A percentile compares a stretch with the other conserved stretches of the same genome.
Evolutionary conservation across 441 rosid genomes (phyloP).

Genomic region (Monsonia emarginata): DNA sequence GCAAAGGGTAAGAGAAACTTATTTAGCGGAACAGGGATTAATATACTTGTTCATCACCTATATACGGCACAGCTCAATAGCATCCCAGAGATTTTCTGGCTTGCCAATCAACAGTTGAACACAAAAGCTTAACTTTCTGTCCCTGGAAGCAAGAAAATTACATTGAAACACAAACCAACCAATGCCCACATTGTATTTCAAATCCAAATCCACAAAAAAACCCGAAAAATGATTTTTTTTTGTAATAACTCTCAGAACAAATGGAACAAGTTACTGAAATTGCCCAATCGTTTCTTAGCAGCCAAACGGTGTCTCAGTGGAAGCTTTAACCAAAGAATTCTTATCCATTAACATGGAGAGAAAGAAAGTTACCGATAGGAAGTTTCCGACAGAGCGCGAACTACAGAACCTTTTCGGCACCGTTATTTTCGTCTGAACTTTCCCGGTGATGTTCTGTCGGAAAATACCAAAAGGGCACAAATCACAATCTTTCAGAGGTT

Average conservation of each 20-base stretch:
- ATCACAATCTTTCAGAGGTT: no score
- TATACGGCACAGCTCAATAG: background rate
- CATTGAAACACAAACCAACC: background rate
- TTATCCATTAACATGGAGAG: background rate
- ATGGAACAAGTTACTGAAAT: background rate
- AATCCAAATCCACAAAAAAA: background rate
- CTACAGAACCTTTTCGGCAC: no score
- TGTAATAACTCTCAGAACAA: background rate
- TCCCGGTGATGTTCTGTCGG: background rate
- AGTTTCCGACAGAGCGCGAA: background rate
- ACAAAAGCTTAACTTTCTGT: background rate
- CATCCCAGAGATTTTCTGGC: background rate
- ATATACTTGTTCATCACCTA: constrained; percentile 2
- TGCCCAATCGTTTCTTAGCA: constrained; percentile 1
- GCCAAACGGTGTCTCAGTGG: constrained; percentile 5
- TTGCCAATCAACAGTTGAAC: no score
- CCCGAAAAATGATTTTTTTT: background rate
- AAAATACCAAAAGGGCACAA: no score
- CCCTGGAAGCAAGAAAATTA: background rate
- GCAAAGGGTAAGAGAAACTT: background rate
- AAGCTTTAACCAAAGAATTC: background rate
- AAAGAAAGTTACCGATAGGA: constrained; percentile 11
- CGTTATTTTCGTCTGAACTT: background rate
- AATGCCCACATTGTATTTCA: background rate
- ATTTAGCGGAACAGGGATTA: no score